A percentile compares a stretch with the other conserved stretches of the same genome.
phyloP scores from a whole-genome alignment of 345 rosid species.

The Draba incana region DNA sequence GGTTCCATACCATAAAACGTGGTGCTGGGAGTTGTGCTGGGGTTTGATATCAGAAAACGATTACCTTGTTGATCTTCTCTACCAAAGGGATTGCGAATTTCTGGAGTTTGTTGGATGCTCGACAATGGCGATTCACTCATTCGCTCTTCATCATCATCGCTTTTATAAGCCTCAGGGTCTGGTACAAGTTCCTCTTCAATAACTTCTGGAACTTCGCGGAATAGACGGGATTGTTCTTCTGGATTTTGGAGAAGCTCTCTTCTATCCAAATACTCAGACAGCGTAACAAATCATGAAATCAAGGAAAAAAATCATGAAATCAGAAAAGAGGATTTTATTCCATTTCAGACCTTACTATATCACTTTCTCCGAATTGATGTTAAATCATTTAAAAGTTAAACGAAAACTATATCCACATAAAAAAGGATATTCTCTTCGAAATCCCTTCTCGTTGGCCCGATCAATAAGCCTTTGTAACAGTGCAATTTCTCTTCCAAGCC shows the following conservation, averaged over 20 bases:
- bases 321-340: not conserved
- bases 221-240: constrained; percentile 64
- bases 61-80: constrained; percentile 37
- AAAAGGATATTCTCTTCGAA: constrained; percentile 96
- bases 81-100: constrained; percentile 30
- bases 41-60: constrained; percentile 39
- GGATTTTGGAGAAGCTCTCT: constrained; percentile 67
- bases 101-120: constrained; percentile 39
- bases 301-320: constrained; percentile 49
- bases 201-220: constrained; percentile 66
- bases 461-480: constrained; percentile 61
- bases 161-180: constrained; percentile 30
- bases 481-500: constrained; percentile 67
- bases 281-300: constrained; percentile 56
- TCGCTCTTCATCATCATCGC: constrained; percentile 25
- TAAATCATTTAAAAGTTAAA: constrained; percentile 13
- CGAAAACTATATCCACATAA: not conserved
- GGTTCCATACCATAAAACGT: constrained; percentile 28
- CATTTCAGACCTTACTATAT: constrained; percentile 15
- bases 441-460: constrained; percentile 86
- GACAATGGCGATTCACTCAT: constrained; percentile 37
- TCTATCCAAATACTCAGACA: constrained; percentile 74
- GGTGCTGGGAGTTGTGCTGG: constrained; percentile 26
- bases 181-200: constrained; percentile 62
- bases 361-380: not conserved